Percentiles rank a stretch among this genome's conserved stretches.
Conservation (phyloP, 2,329 filamentous ascomycete species). For the Basipetospora chlamydospora region DNA sequence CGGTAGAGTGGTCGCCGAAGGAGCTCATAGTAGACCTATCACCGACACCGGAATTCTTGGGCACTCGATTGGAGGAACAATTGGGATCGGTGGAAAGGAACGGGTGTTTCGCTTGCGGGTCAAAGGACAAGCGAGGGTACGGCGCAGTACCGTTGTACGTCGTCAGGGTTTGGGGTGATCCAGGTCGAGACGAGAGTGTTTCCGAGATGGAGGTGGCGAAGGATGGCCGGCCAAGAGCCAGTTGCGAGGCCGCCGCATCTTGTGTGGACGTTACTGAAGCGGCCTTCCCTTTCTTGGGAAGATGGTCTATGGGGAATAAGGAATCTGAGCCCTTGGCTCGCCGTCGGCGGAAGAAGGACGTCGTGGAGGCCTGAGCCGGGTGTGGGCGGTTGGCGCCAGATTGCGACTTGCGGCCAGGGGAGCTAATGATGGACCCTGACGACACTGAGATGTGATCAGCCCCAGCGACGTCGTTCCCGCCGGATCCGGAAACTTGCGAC, state of each 20-base stretch:
- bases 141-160: slow-evolving; percentile 14
- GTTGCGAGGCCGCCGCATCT: no score
- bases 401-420: no score
- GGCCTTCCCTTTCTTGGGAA: slow-evolving; percentile 63
- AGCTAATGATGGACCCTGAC: no score
- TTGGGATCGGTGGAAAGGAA: no score
- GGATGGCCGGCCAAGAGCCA: no score
- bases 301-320: slow-evolving; percentile 70
- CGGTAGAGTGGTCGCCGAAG: slow-evolving; percentile 50
- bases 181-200: slow-evolving; percentile 7
- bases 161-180: slow-evolving; percentile 21
- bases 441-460: no score
- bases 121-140: background rate
- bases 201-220: slow-evolving; percentile 1
- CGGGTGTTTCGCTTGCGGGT: slow-evolving; percentile 13
- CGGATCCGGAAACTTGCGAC: no score
- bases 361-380: slow-evolving; percentile 41
- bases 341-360: slow-evolving; percentile 67
- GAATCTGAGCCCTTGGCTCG: slow-evolving; percentile 60
- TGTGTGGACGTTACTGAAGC: no score
- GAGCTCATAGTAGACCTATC: slow-evolving; percentile 84
- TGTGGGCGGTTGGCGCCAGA: slow-evolving; percentile 52
- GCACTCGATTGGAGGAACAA: no score
- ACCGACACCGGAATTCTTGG: no score
- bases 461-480: no score